Evolutionary conservation across 345 rosid genomes (phyloP), one percentile per base, ranked within the genome.

Genomic region (Crucihimalaya himalaica): DNA sequence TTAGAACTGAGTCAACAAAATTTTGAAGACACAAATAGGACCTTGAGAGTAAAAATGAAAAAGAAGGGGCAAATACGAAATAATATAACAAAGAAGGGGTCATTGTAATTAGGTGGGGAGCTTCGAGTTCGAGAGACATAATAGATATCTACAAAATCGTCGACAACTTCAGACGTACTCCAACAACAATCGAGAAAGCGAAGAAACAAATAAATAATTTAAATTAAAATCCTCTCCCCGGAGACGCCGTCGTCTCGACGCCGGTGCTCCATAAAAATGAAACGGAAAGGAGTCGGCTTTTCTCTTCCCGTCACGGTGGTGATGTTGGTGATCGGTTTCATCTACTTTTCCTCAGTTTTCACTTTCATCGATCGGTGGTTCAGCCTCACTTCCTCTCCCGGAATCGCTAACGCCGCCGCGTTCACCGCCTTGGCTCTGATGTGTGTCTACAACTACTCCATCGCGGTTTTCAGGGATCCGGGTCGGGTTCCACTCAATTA

Each of bases 311-410:
- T 90, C 10, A 39, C 78, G 77, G 89, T 81, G 66, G 98, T 90
- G 75, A 63, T 82, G 28, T 64, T 86, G 34, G 87, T 89, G 68
- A 89, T 93, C 74, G 73, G 72, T 60, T 93, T 82, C 81, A 71
- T 90, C 25, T 93, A 91, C 81, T 83, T 80, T 65, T 73, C 87
- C 21, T 89, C 98, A 63, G 83, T 91, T 77, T 90, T 90, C 80
- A 73, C 89, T 71, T 93, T 84, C 82, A 80, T 93, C 9, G 98
- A 93, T 77, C 88, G 89, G 45, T 90, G 97, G 97, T 87, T 93
- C 66, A 92, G 97, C 63, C 91, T 90, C 55, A 79, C 77, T 67
- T 80, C 98, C 16, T 93, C 97, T 21, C 91, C 90, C 2, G 98
- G 97, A 8, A 75, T 93, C 63, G 84, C 86, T 64, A 89, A 93